Percentiles rank a stretch among this genome's conserved stretches.
Evolutionary conservation across 805 yeast species (phyloP).

Genomic region (Wickerhamomyces hampshirensis): DNA sequence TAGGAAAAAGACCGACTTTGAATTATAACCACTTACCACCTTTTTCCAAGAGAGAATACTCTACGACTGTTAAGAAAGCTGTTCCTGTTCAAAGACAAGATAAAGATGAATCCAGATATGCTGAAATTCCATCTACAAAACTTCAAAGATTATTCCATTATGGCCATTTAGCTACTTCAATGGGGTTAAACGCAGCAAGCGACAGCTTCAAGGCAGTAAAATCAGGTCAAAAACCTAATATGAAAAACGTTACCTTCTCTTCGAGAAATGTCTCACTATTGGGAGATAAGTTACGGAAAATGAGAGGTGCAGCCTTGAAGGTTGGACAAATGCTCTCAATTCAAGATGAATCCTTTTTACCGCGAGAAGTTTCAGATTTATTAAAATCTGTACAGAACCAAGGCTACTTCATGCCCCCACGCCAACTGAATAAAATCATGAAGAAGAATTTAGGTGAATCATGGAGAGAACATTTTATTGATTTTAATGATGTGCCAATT

Average conservation of each 20-base stretch:
- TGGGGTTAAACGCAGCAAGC: slow-evolving; percentile 77
- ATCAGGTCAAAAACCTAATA: slow-evolving; percentile 42
- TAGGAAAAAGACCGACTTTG: slow-evolving; percentile 8
- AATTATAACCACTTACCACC: neutral
- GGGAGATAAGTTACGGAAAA: slow-evolving; percentile 81
- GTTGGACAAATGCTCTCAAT: slow-evolving; percentile 96
- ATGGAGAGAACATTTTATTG: slow-evolving; percentile 71
- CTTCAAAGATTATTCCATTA: slow-evolving; percentile 89
- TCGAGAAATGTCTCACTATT: slow-evolving; percentile 83
- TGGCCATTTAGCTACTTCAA: slow-evolving; percentile 87
- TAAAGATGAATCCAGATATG: slow-evolving; percentile 43
- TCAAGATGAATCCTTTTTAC: slow-evolving; percentile 83
- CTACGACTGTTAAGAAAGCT: slow-evolving; percentile 13
- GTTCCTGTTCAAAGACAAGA: slow-evolving; percentile 6
- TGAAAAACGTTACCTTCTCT: slow-evolving; percentile 61
- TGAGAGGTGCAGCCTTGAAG: slow-evolving; percentile 99
- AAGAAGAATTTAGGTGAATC: slow-evolving; percentile 64
- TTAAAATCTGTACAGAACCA: slow-evolving; percentile 83
- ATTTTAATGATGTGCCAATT: slow-evolving; percentile 83
- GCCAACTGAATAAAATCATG: slow-evolving; percentile 78
- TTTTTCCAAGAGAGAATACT: slow-evolving; percentile 11
- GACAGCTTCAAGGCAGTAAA: slow-evolving; percentile 72
- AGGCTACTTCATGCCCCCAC: slow-evolving; percentile 95
- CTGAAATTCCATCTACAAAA: slow-evolving; percentile 83
- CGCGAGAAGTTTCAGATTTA: slow-evolving; percentile 78